Evolutionary conservation across 2,329 filamentous ascomycete species (phyloP).

Genomic region (Sordariomycetes sp.): DNA sequence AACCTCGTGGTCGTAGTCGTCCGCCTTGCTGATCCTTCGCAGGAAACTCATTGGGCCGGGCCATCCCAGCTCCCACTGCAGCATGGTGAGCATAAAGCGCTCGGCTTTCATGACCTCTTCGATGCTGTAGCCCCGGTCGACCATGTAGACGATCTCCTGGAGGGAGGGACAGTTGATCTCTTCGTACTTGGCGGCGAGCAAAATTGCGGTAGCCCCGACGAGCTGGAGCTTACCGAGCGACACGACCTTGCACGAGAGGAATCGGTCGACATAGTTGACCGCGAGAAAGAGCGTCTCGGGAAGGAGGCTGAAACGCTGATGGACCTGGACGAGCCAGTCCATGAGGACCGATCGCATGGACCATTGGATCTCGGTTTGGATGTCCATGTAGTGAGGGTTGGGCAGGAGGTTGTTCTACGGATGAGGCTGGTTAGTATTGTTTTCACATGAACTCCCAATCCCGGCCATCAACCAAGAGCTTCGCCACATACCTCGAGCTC

Average conservation of each 20-base stretch:
- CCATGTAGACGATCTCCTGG: slow-evolving; percentile 96
- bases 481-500: slow-evolving; percentile 63
- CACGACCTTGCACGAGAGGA: slow-evolving; percentile 88
- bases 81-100: slow-evolving; percentile 95
- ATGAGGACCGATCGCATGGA: slow-evolving; percentile 96
- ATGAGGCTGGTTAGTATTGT: slow-evolving; percentile 10
- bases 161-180: slow-evolving; percentile 97
- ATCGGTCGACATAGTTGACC: slow-evolving; percentile 96
- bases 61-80: slow-evolving; percentile 92
- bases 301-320: slow-evolving; percentile 79
- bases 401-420: slow-evolving; percentile 52
- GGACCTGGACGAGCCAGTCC: slow-evolving; percentile 97
- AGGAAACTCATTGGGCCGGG: slow-evolving; percentile 99
- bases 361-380: slow-evolving; percentile 96
- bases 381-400: slow-evolving; percentile 91
- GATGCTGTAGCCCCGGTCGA: slow-evolving; percentile 77
- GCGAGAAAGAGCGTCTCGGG: slow-evolving; percentile 92
- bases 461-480: slow-evolving; percentile 46
- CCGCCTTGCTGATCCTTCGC: slow-evolving; percentile 92
- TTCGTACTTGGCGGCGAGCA: slow-evolving; percentile 95
- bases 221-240: slow-evolving; percentile 92
- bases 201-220: slow-evolving; percentile 89
- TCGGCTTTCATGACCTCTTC: slow-evolving; percentile 97
- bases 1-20: slow-evolving; percentile 94
- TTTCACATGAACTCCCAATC: neutral